A percentile compares a stretch with the other conserved stretches of the same genome.
These are phyloP conservation scores for Yamadazyma ubonensis DNA, from an alignment of 805 yeast genomes.

Conservation along the genomic window DNA sequence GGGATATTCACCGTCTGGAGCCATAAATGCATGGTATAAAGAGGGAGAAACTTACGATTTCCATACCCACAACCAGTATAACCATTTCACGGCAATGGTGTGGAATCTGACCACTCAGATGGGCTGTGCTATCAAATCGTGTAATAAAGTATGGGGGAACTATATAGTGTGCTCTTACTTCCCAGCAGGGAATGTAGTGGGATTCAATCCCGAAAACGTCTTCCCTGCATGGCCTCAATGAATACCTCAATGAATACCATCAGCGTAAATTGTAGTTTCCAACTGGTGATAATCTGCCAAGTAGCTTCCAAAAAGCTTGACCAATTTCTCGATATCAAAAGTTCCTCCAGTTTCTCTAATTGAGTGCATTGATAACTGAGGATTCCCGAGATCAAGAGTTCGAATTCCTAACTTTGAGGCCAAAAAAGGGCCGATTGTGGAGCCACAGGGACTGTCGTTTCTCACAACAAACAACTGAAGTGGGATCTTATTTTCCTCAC, in stretches of 20 bases:
- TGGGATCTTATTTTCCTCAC: slow-evolving; percentile 68
- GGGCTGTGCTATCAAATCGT: slow-evolving; percentile 36
- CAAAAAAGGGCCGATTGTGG: slow-evolving; percentile 93
- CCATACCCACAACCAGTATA: slow-evolving; percentile 25
- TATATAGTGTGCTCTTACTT: slow-evolving; percentile 41
- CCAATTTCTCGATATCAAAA: slow-evolving; percentile 63
- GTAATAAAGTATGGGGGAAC: slow-evolving; percentile 32
- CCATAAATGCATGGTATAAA: slow-evolving; percentile 41
- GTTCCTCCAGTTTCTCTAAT: slow-evolving; percentile 90
- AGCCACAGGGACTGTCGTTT: slow-evolving; percentile 92
- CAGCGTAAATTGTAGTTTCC: slow-evolving; percentile 28
- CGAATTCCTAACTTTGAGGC: slow-evolving; percentile 85
- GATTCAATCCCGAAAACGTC: slow-evolving; percentile 23
- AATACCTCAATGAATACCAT: slow-evolving; percentile 2
- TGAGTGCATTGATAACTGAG: slow-evolving; percentile 91
- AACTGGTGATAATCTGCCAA: slow-evolving; percentile 40
- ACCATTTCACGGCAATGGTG: slow-evolving; percentile 40
- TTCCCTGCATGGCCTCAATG: slow-evolving; percentile 17
- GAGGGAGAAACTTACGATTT: slow-evolving; percentile 33
- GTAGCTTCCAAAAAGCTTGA: slow-evolving; percentile 60
- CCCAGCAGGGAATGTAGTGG: slow-evolving; percentile 32
- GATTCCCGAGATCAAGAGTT: slow-evolving; percentile 87
- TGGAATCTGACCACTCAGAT: slow-evolving; percentile 34
- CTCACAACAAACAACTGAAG: slow-evolving; percentile 90
- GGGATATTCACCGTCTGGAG: slow-evolving; percentile 34